Evolutionary conservation across 1,284 basidiomycete species (phyloP).

Genomic region (Rhodotorula sp.): DNA sequence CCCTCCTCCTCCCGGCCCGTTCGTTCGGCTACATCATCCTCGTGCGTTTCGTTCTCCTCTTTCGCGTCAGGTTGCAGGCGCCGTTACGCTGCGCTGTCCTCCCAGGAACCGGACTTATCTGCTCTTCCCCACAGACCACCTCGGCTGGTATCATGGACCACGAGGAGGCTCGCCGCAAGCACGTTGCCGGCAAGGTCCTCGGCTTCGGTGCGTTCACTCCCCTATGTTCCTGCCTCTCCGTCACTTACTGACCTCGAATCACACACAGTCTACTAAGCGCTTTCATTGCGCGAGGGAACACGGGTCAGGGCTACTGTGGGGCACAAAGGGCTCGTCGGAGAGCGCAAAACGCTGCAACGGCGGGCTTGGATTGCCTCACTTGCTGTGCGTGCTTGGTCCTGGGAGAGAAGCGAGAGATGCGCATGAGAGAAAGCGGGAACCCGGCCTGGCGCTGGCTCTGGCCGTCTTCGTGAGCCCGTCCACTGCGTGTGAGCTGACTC

Average conservation of each 20-base stretch:
- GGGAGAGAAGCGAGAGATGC: too few relatives aligned
- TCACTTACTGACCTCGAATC: conserved; percentile 16
- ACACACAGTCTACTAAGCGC: conserved; percentile 28
- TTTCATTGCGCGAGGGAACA: neutral
- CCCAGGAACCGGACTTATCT: conserved; percentile 3
- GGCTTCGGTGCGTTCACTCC: conserved; percentile 13
- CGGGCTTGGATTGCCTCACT: neutral
- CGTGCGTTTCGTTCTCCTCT: conserved; percentile 54
- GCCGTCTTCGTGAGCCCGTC: too few relatives aligned
- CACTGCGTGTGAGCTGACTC: too few relatives aligned
- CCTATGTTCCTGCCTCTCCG: neutral
- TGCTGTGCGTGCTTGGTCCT: rapidly evolving
- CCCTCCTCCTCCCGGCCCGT: conserved; percentile 87
- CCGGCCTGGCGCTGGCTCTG: too few relatives aligned
- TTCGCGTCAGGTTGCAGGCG: too few relatives aligned
- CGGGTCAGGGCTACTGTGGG: neutral
- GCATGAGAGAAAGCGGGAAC: too few relatives aligned
- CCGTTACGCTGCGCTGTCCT: too few relatives aligned
- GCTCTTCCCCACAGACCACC: conserved; percentile 67
- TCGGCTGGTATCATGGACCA: conserved; percentile 99
- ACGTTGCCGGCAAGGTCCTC: conserved; percentile 65
- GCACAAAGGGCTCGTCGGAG: neutral
- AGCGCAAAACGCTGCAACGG: conserved; percentile 1
- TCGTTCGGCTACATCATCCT: conserved; percentile 96
- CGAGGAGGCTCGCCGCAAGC: conserved; percentile 98